These are phyloP conservation scores for Cornus kousa DNA, from an alignment of 148 eudicot species.

Conservation along the genomic window DNA sequence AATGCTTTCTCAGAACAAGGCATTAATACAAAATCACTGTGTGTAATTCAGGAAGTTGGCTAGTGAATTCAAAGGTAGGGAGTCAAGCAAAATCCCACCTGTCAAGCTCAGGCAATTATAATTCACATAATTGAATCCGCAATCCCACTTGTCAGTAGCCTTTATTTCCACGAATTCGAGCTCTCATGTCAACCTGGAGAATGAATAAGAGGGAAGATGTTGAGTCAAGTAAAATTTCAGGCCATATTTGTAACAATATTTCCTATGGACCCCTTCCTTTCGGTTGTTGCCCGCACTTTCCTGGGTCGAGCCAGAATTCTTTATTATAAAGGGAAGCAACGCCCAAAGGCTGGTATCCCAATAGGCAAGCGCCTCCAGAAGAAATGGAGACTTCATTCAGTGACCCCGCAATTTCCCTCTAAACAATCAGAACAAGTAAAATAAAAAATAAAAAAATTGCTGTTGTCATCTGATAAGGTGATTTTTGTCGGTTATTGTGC, in stretches of 20 bases:
- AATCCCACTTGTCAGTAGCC: slow-evolving; percentile 47
- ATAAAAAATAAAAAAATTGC: no score
- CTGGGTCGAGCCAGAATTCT: not conserved
- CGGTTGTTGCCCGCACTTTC: not conserved
- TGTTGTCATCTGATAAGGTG: not conserved
- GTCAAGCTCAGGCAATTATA: not conserved
- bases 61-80: not conserved
- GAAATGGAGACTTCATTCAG: no score
- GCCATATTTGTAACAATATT: not conserved
- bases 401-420: no score
- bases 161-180: slow-evolving; percentile 86
- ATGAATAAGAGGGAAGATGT: not conserved
- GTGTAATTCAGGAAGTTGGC: not conserved
- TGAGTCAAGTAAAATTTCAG: not conserved
- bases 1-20: not conserved
- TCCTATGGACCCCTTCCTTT: not conserved
- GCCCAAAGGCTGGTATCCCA: no score
- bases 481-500: not conserved
- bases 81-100: no score
- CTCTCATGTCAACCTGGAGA: slow-evolving; percentile 89
- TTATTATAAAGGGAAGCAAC: not conserved
- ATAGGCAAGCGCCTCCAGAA: no score
- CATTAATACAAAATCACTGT: not conserved
- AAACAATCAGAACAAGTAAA: no score
- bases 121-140: not conserved